Evolutionary conservation across 208 protist genomes (phyloP).

Genomic region (Leishmania guyanensis): DNA sequence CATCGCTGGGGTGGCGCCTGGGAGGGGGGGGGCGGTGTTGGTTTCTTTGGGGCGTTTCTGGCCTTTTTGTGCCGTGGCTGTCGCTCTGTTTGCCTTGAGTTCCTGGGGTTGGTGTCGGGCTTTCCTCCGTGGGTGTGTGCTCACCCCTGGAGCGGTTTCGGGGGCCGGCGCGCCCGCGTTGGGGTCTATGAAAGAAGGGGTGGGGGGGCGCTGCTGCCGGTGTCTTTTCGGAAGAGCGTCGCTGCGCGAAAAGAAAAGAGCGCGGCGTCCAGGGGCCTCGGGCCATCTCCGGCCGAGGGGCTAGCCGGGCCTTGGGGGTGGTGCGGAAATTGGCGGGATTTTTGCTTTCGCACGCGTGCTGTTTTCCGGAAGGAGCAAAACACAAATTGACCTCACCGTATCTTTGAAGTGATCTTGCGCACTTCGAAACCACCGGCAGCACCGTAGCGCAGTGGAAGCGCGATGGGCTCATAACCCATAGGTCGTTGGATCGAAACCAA

Average conservation of each 20-base stretch:
- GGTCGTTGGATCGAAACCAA: conserved; percentile 95
- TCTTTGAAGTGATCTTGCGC: neutral
- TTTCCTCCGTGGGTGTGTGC: no score
- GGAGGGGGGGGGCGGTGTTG: no score
- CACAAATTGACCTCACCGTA: no score
- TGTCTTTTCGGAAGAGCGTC: no score
- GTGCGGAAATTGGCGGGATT: neutral
- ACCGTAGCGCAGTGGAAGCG: conserved; percentile 94
- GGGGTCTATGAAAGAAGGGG: neutral
- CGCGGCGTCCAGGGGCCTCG: neutral
- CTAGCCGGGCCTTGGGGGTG: neutral
- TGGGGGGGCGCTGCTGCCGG: no score
- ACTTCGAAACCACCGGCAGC: conserved; percentile 28
- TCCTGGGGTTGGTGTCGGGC: no score
- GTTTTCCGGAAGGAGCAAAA: neutral
- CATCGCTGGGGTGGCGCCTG: no score
- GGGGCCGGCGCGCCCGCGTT: neutral
- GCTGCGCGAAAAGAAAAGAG: neutral
- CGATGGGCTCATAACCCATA: conserved; percentile 95
- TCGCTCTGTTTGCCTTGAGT: no score
- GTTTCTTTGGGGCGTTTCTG: no score
- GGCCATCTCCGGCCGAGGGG: neutral
- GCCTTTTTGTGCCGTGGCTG: no score
- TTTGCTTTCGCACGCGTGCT: neutral
- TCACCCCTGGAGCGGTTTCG: no score